Evolutionary conservation across 108 stramenopile genomes (phyloP), one percentile per base, ranked within the genome.

Genomic region (Cyclotella atomus): DNA sequence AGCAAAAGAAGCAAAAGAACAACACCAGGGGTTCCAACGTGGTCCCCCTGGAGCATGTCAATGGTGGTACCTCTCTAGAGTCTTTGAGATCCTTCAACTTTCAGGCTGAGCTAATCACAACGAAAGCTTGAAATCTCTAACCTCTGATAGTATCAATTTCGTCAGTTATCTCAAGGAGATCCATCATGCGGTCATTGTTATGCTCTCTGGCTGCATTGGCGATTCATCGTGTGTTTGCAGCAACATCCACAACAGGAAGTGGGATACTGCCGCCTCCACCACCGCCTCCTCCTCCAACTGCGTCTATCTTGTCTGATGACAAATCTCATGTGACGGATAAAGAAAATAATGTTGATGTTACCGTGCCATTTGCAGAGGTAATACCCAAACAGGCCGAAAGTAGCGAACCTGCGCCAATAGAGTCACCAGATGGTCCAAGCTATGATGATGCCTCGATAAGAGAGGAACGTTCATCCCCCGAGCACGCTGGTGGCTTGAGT

Each of bases 261-360:
- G 69, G 56, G 23, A 53, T 63, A 5, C 54, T 63, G 3, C 66
- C 74, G n/a, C 74, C 74, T 20, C 74, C 74, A 0, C 74, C 74
- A 3, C 74, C 74, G 14, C 65, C 65, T 0, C 65, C 55, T 21
- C 65, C 57, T 59, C 21, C n/a, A 8, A 21, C 64, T 15, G 25
- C 6, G 21, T 36, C 32, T 1, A 46, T 47, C 16, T 24, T 15
- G 28, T 6, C 15, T 3, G 32, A 32, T 47, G 70, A 59, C 14
- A 50, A 33, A 8, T 0, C 59, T 25, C 19, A 36, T 68, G 34
- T 24, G n/a, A 1, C 32, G n/a, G 29, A 57, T 15, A 32, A 57
- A 57, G 52, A 1, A 24, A 23, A 23, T 10, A 57, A 1, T n/a
- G 28, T 10, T 30, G 56, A n/a, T 1, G 29, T 10, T 32, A 12